Percentiles rank a stretch among this genome's conserved stretches.
Evolutionary conservation across 306 rosid genomes (phyloP).

Genomic region (Elaeagnus macrophylla): DNA sequence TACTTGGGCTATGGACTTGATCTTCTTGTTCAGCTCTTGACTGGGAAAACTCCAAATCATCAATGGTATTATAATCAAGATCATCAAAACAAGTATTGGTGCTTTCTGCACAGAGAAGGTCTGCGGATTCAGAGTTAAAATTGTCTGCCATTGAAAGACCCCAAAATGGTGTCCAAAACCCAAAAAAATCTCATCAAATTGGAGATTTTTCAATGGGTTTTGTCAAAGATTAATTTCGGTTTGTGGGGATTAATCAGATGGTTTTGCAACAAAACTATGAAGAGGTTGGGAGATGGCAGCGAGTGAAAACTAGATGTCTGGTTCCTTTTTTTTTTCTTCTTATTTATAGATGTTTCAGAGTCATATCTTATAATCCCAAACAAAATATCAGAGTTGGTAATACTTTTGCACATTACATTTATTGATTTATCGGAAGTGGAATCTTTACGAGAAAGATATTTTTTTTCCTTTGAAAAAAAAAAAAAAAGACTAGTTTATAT

Average conservation of each 20-base stretch:
- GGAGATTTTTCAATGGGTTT: conserved; percentile 15
- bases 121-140: conserved; percentile 30
- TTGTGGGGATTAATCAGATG: conserved; percentile 10
- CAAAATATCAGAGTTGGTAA: no score
- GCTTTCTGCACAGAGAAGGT: conserved; percentile 42
- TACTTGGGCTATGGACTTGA: conserved; percentile 14
- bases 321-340: no score
- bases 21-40: conserved; percentile 21
- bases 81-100: conserved; percentile 34
- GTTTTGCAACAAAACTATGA: conserved; percentile 22
- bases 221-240: conserved; percentile 21
- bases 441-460: no score
- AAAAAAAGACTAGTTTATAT: no score
- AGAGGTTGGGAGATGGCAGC: conserved; percentile 1
- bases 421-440: no score
- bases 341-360: no score
- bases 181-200: conserved; percentile 37
- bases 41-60: conserved; percentile 33
- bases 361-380: no score
- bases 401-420: no score
- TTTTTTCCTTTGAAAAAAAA: no score
- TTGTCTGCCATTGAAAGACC: conserved; percentile 44
- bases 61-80: conserved; percentile 25
- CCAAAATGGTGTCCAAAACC: conserved; percentile 20
- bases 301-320: no score